Percentiles rank a stretch among this genome's conserved stretches.
Evolutionary conservation across 2,329 filamentous ascomycete genomes (phyloP).

Genomic region (Colletotrichum orbiculare): DNA sequence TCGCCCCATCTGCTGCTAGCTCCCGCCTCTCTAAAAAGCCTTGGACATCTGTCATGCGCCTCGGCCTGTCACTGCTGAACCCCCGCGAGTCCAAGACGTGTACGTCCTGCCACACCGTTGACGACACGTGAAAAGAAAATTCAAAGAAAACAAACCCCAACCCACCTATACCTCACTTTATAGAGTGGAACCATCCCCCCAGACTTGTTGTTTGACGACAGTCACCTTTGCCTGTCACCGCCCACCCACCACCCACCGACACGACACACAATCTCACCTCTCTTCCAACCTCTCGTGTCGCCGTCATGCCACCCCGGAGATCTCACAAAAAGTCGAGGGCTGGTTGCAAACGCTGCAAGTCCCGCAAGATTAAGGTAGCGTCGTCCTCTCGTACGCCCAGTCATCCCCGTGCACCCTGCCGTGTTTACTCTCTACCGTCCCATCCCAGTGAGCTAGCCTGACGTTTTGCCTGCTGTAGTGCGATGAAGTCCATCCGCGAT

Average conservation of each 20-base stretch:
- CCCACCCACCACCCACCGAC: neutral
- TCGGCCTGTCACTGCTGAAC: slow-evolving; percentile 9
- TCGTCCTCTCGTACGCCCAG: neutral
- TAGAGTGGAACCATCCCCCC: slow-evolving; percentile 23
- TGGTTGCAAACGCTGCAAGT: slow-evolving; percentile 74
- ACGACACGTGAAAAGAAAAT: slow-evolving; percentile 25
- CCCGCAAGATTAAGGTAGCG: slow-evolving; percentile 75
- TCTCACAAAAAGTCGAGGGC: slow-evolving; percentile 78
- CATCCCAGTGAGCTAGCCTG: neutral
- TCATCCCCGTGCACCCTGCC: neutral
- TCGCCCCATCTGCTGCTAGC: slow-evolving; percentile 17
- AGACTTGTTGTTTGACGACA: neutral
- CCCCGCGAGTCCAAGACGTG: slow-evolving; percentile 16
- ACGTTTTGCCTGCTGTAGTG: slow-evolving; percentile 54
- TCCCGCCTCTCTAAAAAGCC: slow-evolving; percentile 16
- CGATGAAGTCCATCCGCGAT: slow-evolving; percentile 73
- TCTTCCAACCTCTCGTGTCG: neutral
- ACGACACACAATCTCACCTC: neutral
- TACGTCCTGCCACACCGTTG: slow-evolving; percentile 18
- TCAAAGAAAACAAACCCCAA: neutral
- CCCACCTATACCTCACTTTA: slow-evolving; percentile 16
- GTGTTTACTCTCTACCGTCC: neutral
- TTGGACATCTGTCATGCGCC: slow-evolving; percentile 25
- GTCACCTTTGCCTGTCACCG: neutral
- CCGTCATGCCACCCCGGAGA: slow-evolving; percentile 70